These are phyloP conservation scores for Pistacia vera DNA, from an alignment of 345 rosid species.

Conservation along the genomic window DNA sequence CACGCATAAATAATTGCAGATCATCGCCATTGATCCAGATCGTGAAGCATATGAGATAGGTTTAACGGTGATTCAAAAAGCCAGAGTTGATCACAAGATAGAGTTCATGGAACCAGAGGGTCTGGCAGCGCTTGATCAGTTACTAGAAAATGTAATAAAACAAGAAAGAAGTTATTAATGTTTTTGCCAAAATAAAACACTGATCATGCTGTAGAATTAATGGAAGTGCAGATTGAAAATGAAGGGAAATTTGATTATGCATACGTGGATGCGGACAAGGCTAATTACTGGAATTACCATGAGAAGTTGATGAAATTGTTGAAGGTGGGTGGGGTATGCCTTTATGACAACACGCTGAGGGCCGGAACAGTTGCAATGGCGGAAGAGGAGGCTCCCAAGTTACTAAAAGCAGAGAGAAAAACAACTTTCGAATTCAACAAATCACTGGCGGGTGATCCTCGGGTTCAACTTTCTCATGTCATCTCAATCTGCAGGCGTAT, in stretches of 20 bases:
- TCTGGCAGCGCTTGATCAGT: conserved; percentile 34
- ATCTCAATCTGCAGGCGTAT: conserved; percentile 59
- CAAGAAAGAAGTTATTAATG: background rate
- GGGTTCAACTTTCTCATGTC: conserved; percentile 54
- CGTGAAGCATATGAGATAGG: conserved; percentile 42
- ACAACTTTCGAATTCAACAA: conserved; percentile 44
- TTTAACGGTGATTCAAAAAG: conserved; percentile 38
- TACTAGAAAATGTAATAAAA: conserved; percentile 33
- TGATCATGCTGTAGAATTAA: background rate
- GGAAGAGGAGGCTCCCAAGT: conserved; percentile 25
- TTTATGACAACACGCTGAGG: conserved; percentile 54
- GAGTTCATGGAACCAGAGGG: conserved; percentile 40
- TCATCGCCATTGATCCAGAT: conserved; percentile 38
- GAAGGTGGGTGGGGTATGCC: conserved; percentile 44
- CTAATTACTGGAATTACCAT: conserved; percentile 43
- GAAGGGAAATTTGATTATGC: conserved; percentile 56
- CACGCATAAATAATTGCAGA: conserved; percentile 17
- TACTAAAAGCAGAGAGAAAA: conserved; percentile 20
- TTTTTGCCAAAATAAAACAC: no score
- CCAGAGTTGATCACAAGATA: conserved; percentile 45
- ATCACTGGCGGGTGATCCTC: conserved; percentile 51
- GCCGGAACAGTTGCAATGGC: conserved; percentile 41
- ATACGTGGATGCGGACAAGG: conserved; percentile 58
- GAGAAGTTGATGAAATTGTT: conserved; percentile 43
- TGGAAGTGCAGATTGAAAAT: conserved; percentile 21